Percentiles rank a stretch among this genome's conserved stretches.
These are phyloP conservation scores for Diaporthe sp. DNA, from an alignment of 2,329 filamentous ascomycete species.

Conservation along the genomic window DNA sequence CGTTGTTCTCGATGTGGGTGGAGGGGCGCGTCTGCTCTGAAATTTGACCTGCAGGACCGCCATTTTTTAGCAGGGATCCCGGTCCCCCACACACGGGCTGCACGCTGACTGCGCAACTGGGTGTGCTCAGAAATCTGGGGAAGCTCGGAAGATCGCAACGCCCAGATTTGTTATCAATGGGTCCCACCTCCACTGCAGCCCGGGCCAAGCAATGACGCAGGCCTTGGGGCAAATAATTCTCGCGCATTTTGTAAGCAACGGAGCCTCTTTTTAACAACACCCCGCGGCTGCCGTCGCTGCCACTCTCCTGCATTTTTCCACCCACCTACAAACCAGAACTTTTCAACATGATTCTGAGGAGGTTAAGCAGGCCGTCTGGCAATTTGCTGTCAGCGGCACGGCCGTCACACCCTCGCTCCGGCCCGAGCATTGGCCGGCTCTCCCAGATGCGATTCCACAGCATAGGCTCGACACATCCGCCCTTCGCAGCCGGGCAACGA, in stretches of 20 bases:
- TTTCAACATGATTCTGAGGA: constrained; percentile 33
- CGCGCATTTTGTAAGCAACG: constrained; percentile 34
- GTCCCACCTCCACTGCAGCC: constrained; percentile 16
- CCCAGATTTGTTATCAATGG: constrained; percentile 23
- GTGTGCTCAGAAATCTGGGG: constrained; percentile 25
- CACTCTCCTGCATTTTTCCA: background rate
- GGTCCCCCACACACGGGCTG: background rate
- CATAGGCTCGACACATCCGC: constrained; percentile 43
- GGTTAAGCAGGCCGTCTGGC: constrained; percentile 28
- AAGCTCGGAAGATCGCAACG: constrained; percentile 27
- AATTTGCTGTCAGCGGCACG: constrained; percentile 40
- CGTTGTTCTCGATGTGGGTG: constrained; percentile 2
- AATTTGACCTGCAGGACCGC: constrained; percentile 21
- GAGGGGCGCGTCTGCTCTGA: constrained; percentile 27
- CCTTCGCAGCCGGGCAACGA: constrained; percentile 46
- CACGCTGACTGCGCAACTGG: constrained; percentile 5
- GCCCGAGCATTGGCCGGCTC: constrained; percentile 43
- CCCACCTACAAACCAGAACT: constrained; percentile 8
- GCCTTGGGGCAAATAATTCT: constrained; percentile 35
- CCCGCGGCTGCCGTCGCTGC: background rate
- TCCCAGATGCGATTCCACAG: constrained; percentile 48
- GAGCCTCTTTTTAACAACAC: constrained; percentile 1
- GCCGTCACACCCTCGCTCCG: constrained; percentile 37
- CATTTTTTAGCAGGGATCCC: constrained; percentile 33
- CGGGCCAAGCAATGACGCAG: constrained; percentile 37